Base-by-base conservation (phyloP, 1,284 basidiomycete species). In the Puccinia horiana region DNA sequence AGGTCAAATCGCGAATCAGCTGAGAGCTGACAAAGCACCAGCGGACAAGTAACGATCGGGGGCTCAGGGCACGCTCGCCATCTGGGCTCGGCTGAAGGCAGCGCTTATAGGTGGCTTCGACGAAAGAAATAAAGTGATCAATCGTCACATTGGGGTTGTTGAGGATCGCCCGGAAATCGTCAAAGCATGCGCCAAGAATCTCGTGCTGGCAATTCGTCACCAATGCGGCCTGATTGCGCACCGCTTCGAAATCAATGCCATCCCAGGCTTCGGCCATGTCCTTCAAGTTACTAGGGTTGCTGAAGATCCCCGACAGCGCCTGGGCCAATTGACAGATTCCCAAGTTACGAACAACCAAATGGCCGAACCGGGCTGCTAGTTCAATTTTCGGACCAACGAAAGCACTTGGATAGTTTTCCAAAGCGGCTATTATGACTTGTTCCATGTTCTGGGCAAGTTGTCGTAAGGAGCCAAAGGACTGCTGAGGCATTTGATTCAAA, bases 21-120 rank as follows among this genome's bases (percentile, higher is more conserved):
- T 94, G 93, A 87, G 93, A 93, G 40, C 93, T 94, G 86, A 94
- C 93, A 88, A 94, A 94, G 82, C 93, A 93, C 93, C 93, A 94
- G 76, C 93, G 91, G 86, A 75, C 89, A 90, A 83, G 89, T 47
- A 82, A 81, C 88, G 80, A 81, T 0, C 81, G 35, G 6, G 83
- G 79, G 49, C 75, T 77, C n/a, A 82, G 74, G 23, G 54, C 69
- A 35, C 79, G 69, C 44, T 81, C 78, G n/a, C 78, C 78, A 63
- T 81, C 78, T 18, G 42, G 35, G 91, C 94, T 93, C 83, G 94
- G 87, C 83, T 91, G 88, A 85, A 94, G 93, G 83, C 92, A 93
- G 86, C 93, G 93, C 86, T 93, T 93, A 86, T 94, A 93, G 42
- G 93, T 93, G 93, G 93, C 94, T 5, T 91, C 89, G 92, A 94